A percentile compares a stretch with the other conserved stretches of the same genome.
Conservation (phyloP, 2,329 filamentous ascomycete species). For the Sporothrix sp. region DNA sequence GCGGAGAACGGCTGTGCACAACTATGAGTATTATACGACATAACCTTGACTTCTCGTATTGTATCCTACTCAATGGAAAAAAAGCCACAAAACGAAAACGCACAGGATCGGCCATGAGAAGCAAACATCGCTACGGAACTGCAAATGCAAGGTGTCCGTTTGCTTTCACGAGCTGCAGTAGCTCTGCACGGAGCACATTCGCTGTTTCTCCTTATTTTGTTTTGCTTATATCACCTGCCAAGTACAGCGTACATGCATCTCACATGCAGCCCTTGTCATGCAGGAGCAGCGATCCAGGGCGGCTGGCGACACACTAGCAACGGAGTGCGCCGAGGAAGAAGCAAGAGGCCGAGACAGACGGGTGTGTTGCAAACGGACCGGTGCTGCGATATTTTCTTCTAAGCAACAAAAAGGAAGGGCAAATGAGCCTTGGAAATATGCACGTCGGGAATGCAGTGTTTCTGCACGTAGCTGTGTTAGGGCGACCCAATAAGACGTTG, state of each 20-base stretch:
- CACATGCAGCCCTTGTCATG: background rate
- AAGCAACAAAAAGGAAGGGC: no score
- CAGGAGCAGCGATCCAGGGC: background rate
- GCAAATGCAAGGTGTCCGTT: background rate
- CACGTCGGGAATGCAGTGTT: constrained; percentile 1
- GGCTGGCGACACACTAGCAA: background rate
- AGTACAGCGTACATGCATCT: background rate
- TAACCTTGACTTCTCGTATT: no score
- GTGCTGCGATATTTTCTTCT: no score
- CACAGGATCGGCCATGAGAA: no score
- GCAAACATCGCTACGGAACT: background rate
- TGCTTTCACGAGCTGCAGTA: background rate
- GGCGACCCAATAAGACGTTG: background rate
- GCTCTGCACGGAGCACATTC: background rate
- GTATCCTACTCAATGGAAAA: no score
- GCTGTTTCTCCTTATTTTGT: background rate
- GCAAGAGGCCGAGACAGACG: background rate
- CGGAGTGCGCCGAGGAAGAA: constrained; percentile 1
- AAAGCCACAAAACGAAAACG: no score
- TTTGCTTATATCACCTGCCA: background rate
- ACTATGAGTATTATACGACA: no score
- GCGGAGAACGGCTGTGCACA: no score
- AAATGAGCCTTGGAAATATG: background rate
- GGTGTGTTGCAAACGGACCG: no score
- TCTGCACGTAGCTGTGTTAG: background rate